A percentile compares a stretch with the other conserved stretches of the same genome.
Evolutionary conservation across 225 moss, liverwort and hornwort species (phyloP).

Genomic region (Bryum argenteum): DNA sequence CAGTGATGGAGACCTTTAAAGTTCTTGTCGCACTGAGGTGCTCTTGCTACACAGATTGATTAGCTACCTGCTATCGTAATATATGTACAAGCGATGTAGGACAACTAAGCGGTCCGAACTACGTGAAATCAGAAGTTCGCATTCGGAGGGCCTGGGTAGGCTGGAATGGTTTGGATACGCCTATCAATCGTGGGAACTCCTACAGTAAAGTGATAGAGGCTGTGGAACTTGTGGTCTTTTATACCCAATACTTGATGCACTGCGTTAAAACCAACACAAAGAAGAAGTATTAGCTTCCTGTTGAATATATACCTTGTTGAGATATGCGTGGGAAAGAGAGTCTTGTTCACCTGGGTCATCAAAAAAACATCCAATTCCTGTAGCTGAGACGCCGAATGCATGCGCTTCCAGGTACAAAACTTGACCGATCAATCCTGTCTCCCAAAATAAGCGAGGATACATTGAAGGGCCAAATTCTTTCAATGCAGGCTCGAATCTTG

Average conservation of each 20-base stretch:
- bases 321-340: not conserved
- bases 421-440: conserved; percentile 82
- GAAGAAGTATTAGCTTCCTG: conserved; percentile 26
- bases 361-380: conserved; percentile 88
- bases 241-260: conserved; percentile 76
- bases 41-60: not conserved
- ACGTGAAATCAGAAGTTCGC: conserved; percentile 41
- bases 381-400: conserved; percentile 81
- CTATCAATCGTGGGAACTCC: conserved; percentile 71
- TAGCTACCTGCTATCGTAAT: not conserved
- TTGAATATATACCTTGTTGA: not conserved
- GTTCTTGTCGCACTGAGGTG: not conserved
- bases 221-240: conserved; percentile 62
- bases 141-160: conserved; percentile 69
- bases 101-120: conserved; percentile 9
- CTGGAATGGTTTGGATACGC: conserved; percentile 68
- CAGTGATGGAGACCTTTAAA: not conserved
- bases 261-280: conserved; percentile 27
- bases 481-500: conserved; percentile 74
- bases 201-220: conserved; percentile 83
- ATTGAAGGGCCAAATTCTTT: conserved; percentile 62
- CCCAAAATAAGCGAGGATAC: conserved; percentile 90
- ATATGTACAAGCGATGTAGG: conserved; percentile 14
- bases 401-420: conserved; percentile 83
- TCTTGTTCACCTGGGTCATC: conserved; percentile 68